Evolutionary conservation across 2,329 filamentous ascomycete species (phyloP), one percentile per base, ranked within the genome.

Genomic region (Dactylellina haptotyla): DNA sequence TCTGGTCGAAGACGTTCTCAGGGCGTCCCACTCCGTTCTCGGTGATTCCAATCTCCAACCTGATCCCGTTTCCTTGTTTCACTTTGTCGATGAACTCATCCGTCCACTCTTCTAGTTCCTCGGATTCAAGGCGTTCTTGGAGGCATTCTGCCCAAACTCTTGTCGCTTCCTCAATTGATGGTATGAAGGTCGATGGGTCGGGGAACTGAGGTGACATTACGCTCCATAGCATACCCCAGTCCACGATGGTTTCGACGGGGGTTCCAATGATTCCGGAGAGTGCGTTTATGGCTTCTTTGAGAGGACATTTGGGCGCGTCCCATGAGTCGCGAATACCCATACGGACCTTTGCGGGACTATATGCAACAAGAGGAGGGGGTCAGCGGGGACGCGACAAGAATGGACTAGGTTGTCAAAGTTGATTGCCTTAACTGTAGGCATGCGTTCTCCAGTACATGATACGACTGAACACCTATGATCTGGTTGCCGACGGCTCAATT

Each of bases 321-420:
- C 69, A 73, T 28, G 63, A 53, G 56, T 73, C 69, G 23, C 69
- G 69, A 14, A 73, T 61, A 34, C 69, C 61, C 69, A 73, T 66
- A 39, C 69, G 69, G 48, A 73, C 53, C 51, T 73, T 73, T 37
- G 57, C 69, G 61, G 69, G 69, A 25, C 69, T 73, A 64, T 41
- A 23, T 25, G 39, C 20, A 48, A 25, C 3, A 43, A 23, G 25
- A 20, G 28, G 18, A 32, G n/a, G 23, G n/a, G 16, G 51, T 72
- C 46, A 72, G 67, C 43, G 50, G 26, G 5, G 34, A 41, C 48
- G 61, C 18, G 46, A 61, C 34, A 6, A 26, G 28, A 10, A 4
- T 12, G 23, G 48, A 37, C 6, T 26, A 51, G 10, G 6, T 53
- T 23, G 23, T 32, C 30, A 37, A 18, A 18, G 43, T 25, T 63